phyloP scores from a whole-genome alignment of 192 early-diverging fungal genomes.

The Backusella tuberculispora region DNA sequence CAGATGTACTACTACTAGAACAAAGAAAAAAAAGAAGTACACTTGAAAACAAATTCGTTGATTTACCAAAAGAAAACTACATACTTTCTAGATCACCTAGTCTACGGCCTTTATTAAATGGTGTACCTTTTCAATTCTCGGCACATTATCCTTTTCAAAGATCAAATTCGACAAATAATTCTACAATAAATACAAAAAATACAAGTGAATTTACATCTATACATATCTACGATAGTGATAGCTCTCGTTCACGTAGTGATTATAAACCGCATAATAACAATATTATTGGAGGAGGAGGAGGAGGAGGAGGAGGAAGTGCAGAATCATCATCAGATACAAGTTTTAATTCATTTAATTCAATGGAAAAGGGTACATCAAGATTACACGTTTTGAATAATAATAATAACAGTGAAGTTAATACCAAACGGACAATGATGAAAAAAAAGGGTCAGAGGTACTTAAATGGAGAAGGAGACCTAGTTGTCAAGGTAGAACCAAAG shows the following conservation, averaged over 20 bases:
- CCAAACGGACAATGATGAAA: background rate
- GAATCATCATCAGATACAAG: background rate
- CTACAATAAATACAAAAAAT: background rate
- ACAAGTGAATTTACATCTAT: background rate
- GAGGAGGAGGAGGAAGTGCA: background rate
- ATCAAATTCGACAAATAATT: background rate
- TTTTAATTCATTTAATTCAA: background rate
- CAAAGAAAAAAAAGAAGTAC: background rate
- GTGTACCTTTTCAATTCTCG: conserved; percentile 18
- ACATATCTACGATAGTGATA: background rate
- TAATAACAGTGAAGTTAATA: background rate
- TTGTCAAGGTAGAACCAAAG: conserved; percentile 78
- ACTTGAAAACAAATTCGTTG: conserved; percentile 62
- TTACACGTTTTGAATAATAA: background rate
- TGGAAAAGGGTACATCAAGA: background rate
- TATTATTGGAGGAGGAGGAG: background rate
- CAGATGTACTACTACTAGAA: conserved; percentile 35
- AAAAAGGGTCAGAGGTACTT: background rate
- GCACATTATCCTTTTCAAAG: conserved; percentile 11
- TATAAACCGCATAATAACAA: background rate
- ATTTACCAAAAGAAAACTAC: conserved; percentile 54
- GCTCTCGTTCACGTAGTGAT: background rate
- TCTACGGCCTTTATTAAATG: conserved; percentile 27
- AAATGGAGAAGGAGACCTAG: conserved; percentile 22
- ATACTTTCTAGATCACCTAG: conserved; percentile 22